Evolutionary conservation across 805 yeast species (phyloP), one percentile per base, ranked within the genome.

Genomic region (Metschnikowia arizonensis): DNA sequence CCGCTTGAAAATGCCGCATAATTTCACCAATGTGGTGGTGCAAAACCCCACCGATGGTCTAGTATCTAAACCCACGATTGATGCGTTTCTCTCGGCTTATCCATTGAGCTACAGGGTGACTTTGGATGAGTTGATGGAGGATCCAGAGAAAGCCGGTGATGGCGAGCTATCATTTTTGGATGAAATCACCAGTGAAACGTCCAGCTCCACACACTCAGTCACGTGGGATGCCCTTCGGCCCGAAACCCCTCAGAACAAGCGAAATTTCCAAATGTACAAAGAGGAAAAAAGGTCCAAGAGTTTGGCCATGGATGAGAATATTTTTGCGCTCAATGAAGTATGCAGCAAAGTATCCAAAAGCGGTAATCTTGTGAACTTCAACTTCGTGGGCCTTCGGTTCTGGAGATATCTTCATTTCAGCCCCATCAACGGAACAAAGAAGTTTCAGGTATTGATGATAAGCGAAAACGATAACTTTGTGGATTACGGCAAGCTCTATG

Each of bases 351-450:
- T 68, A 1, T 30, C 56, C 28, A 70, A 68, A 41, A 66, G 71
- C 38, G 67, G 59, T 24, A 64, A 46, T 46, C 74, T 68, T 28
- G 68, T 76, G 33, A 79, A 73, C 58, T 72, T 73, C 53, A 66
- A 69, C 42, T 58, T 62, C 6, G 66, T 72, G 26, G 79, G 77
- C 39, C 60, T 75, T 14, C 61, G 63, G 47, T 76, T 75, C 55
- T 83, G 83, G 89, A 79, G 69, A 53, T 64, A 72, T 35, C 57
- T 85, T 53, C 76, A 78, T 47, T 69, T 85, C 40, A 73, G 74
- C 35, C 87, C 91, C 0, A 54, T 75, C 6, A 59, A 61, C 19
- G 74, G 73, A 1, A 61, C 65, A 1, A 82, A 83, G 49, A 66
- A 76, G 47, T 76, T 82, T 47, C 77, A 76, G 45, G 61, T 80